These are phyloP conservation scores for Phialemonium atrogriseum DNA, from an alignment of 2,329 filamentous ascomycete species.

Conservation along the genomic window DNA sequence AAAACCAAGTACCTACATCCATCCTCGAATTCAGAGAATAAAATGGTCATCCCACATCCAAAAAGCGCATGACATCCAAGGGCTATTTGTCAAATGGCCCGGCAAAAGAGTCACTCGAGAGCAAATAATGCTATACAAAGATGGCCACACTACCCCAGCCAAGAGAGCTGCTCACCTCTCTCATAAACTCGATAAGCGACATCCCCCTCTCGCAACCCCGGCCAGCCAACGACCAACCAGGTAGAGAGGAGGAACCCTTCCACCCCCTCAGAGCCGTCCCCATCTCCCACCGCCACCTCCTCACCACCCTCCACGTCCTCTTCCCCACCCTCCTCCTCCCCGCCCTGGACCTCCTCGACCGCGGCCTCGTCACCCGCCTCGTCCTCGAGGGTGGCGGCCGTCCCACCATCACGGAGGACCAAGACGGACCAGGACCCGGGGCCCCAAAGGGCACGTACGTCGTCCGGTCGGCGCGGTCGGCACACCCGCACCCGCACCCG, in stretches of 20 bases:
- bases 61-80: too few relatives aligned
- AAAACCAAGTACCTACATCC: too few relatives aligned
- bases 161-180: constrained; percentile 37
- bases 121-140: too few relatives aligned
- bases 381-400: constrained; percentile 15
- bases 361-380: constrained; percentile 57
- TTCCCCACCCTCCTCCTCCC: constrained; percentile 76
- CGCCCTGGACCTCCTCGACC: constrained; percentile 80
- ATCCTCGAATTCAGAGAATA: too few relatives aligned
- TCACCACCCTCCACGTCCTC: constrained; percentile 78
- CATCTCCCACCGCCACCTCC: constrained; percentile 38
- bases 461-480: not conserved
- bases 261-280: constrained; percentile 29
- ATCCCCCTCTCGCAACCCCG: constrained; percentile 14
- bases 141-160: constrained; percentile 18
- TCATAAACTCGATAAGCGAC: constrained; percentile 34
- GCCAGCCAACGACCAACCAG: constrained; percentile 11
- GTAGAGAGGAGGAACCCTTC: constrained; percentile 5
- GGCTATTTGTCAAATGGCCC: too few relatives aligned
- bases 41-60: not conserved
- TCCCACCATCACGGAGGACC: not conserved
- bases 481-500: too few relatives aligned
- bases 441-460: not conserved
- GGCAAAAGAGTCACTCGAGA: too few relatives aligned
- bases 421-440: not conserved